phyloP scores from a whole-genome alignment of 208 protist genomes.

The Strigomonas oncopelti region DNA sequence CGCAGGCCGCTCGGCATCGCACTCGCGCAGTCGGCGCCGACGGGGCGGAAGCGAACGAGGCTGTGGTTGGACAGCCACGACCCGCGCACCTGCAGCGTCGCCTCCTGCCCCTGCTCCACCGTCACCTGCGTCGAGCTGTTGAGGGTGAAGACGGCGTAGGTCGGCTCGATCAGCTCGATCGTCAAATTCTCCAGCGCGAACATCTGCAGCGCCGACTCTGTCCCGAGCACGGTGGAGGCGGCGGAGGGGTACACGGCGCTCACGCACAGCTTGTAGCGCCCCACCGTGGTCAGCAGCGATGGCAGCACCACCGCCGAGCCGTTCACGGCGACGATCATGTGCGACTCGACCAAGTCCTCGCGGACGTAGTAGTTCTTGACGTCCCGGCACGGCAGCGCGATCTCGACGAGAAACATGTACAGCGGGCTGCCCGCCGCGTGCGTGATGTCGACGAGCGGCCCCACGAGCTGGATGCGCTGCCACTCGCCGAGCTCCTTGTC shows the following conservation, averaged over 20 bases:
- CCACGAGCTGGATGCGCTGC: constrained; percentile 50
- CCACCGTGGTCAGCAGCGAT: constrained; percentile 32
- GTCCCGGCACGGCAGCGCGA: constrained; percentile 33
- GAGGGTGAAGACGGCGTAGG: constrained; percentile 59
- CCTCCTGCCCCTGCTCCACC: constrained; percentile 71
- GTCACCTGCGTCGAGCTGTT: constrained; percentile 51
- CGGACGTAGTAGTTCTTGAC: constrained; percentile 45
- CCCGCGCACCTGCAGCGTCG: constrained; percentile 57
- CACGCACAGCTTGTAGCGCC: constrained; percentile 59
- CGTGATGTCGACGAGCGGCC: constrained; percentile 48
- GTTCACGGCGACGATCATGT: constrained; percentile 46
- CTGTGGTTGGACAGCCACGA: constrained; percentile 53
- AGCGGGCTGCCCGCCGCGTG: constrained; percentile 46
- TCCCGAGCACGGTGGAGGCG: constrained; percentile 25
- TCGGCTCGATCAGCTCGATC: constrained; percentile 37
- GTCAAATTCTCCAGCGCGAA: constrained; percentile 45
- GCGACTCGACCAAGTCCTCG: constrained; percentile 29
- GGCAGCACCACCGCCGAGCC: constrained; percentile 52
- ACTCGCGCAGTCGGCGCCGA: constrained; percentile 27
- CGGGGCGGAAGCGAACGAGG: constrained; percentile 39
- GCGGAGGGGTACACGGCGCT: constrained; percentile 45
- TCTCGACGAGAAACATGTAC: constrained; percentile 59
- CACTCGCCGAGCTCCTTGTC: constrained; percentile 45
- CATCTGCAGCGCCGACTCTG: constrained; percentile 56
- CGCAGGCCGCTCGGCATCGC: constrained; percentile 33